Base-by-base conservation (phyloP, 306 rosid species). In the Trifolium pratense region DNA sequence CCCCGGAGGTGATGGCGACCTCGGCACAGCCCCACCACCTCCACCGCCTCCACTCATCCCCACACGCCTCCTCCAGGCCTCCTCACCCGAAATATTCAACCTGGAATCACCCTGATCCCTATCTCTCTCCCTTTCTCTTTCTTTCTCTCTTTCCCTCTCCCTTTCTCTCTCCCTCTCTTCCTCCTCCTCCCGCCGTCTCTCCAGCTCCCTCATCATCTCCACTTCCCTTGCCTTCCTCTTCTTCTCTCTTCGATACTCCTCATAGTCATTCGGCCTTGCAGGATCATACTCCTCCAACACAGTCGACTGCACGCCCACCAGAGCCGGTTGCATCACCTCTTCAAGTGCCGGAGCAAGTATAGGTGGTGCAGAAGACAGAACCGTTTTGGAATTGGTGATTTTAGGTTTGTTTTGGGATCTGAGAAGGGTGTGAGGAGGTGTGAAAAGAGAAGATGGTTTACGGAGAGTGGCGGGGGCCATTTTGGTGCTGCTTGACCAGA, bases 381-480 rank as follows among this genome's bases (percentile, higher is more conserved):
- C 11, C 5, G 74, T 20, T 42, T 70, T 75, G 58, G 78, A 53
- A 53, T 37, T 69, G 7, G 59, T 20, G 4, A 81, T 20, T 78
- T 86, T 94, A 5, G 91, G 83, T 72, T 88, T 94, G 87, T 16
- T 74, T 26, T 84, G 93, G 16, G 91, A 45, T 70, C 88, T 85
- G 9, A 88, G 84, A 40, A 91, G 63, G 10, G 96, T 85, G 15
- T 81, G 91, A 3, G 96, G 97, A 49, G 98, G 91, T 1, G 97
- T 76, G 37, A 88, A 83, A 58, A 88, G 80, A 4, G 97, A 79
- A 0, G 97, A 77, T 16, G 98, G 84, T 74, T 88, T 89, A 32
- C 98, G 96, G 80, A 94, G 93, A 0, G 96, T 89, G 58, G 96
- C 89, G 46, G 99, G 99, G 46, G 99, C 99, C 99, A 94, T 94